Evolutionary conservation across 768 basidiomycete genomes (phyloP).

Genomic region (Leucogyrophana mollusca): DNA sequence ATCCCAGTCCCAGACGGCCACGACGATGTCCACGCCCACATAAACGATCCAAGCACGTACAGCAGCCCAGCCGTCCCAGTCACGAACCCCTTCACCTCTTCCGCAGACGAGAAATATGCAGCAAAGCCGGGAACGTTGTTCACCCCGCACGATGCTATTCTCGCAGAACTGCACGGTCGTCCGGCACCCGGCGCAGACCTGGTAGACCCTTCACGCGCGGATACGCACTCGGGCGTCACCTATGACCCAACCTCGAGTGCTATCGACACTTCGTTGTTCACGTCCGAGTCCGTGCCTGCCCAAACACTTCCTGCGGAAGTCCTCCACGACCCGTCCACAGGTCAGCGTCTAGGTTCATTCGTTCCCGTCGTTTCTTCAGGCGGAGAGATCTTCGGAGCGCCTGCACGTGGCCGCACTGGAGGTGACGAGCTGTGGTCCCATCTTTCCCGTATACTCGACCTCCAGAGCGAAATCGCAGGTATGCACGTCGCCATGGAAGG

Average conservation of each 20-base stretch:
- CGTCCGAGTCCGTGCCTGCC: constrained; percentile 1
- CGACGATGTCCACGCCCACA: constrained; percentile 18
- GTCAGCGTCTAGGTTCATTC: constrained; percentile 21
- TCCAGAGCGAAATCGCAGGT: constrained; percentile 69
- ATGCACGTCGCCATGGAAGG: constrained; percentile 79
- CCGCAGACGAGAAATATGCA: constrained; percentile 1
- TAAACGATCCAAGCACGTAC: constrained; percentile 24
- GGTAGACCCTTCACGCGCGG: constrained; percentile 7
- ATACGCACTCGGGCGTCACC: constrained; percentile 1
- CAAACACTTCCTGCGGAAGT: constrained; percentile 10
- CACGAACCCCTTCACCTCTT: background rate
- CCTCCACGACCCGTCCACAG: constrained; percentile 34
- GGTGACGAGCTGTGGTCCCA: constrained; percentile 65
- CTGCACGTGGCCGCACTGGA: constrained; percentile 11
- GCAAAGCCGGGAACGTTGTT: constrained; percentile 10
- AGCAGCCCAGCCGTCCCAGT: constrained; percentile 5
- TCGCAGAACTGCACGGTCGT: constrained; percentile 50
- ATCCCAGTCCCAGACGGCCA: constrained; percentile 15
- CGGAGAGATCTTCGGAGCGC: background rate
- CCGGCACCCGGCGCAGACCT: constrained; percentile 16
- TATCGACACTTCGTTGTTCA: background rate
- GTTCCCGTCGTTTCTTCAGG: constrained; percentile 5
- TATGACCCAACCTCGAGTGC: constrained; percentile 8
- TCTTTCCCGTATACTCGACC: constrained; percentile 63
- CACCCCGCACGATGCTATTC: constrained; percentile 63